A percentile compares a stretch with the other conserved stretches of the same genome.
Conservation (phyloP, 495 filamentous ascomycete species). For the Cairneyella variabilis region DNA sequence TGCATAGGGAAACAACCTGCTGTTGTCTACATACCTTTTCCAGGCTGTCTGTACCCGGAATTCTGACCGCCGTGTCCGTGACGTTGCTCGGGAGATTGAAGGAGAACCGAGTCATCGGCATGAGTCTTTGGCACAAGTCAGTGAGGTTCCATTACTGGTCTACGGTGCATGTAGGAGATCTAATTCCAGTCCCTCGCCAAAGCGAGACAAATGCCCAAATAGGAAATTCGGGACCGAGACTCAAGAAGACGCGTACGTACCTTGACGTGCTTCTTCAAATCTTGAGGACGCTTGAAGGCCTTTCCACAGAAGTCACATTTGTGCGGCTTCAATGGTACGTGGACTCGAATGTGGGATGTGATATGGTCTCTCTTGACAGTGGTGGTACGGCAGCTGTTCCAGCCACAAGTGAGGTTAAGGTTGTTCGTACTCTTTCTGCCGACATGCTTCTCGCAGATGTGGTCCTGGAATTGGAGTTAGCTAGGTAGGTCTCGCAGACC, state of each 20-base stretch:
- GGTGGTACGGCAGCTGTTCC: slow-evolving; percentile 92
- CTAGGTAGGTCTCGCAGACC: slow-evolving; percentile 9
- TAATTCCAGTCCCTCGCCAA: too few relatives aligned
- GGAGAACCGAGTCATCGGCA: slow-evolving; percentile 90
- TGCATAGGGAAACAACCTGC: slow-evolving; percentile 19
- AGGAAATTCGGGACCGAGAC: too few relatives aligned
- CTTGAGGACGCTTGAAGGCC: slow-evolving; percentile 98
- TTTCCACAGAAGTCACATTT: slow-evolving; percentile 99
- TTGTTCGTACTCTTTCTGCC: slow-evolving; percentile 99
- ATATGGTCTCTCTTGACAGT: slow-evolving; percentile 99
- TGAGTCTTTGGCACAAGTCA: slow-evolving; percentile 58
- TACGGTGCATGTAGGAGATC: too few relatives aligned
- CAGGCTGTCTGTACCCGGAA: slow-evolving; percentile 46
- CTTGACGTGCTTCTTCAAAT: slow-evolving; percentile 99
- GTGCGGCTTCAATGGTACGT: slow-evolving; percentile 96
- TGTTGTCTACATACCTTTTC: slow-evolving; percentile 50
- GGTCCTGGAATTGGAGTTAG: slow-evolving; percentile 61
- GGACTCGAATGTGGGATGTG: slow-evolving; percentile 97
- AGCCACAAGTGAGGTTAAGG: slow-evolving; percentile 93
- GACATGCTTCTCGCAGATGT: slow-evolving; percentile 97
- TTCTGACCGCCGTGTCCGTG: slow-evolving; percentile 57
- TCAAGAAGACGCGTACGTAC: too few relatives aligned
- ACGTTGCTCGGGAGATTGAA: slow-evolving; percentile 71
- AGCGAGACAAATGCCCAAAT: too few relatives aligned
- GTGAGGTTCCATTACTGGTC: too few relatives aligned